A percentile compares a stretch with the other conserved stretches of the same genome.
These are phyloP conservation scores for Linnemannia schmuckeri DNA, from an alignment of 192 early-diverging fungal species.

Conservation along the genomic window DNA sequence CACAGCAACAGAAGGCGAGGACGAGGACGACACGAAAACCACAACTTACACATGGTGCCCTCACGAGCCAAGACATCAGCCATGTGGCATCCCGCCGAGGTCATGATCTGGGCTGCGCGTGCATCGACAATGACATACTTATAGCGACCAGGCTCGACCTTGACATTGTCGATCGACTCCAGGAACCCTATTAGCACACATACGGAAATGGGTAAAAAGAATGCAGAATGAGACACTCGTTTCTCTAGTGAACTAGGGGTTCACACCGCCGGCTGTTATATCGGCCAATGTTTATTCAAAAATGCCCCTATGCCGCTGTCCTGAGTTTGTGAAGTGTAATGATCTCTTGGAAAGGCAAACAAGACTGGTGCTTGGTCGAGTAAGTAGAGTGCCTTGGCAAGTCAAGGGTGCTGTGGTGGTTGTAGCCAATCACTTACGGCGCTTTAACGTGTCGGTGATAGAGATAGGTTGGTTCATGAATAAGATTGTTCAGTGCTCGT, in stretches of 20 bases:
- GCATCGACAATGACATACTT: constrained; percentile 88
- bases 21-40: background rate
- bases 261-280: background rate
- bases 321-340: background rate
- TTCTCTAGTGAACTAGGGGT: background rate
- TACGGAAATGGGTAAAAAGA: background rate
- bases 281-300: background rate
- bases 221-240: background rate
- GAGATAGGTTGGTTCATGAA: constrained; percentile 54
- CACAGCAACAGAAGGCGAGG: background rate
- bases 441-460: constrained; percentile 54
- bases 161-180: constrained; percentile 54
- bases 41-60: constrained; percentile 72
- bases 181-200: constrained; percentile 33
- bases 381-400: background rate
- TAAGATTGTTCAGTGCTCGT: background rate
- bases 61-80: constrained; percentile 71
- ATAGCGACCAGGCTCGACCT: constrained; percentile 73
- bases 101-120: constrained; percentile 76
- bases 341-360: background rate
- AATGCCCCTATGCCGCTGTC: background rate
- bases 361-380: background rate
- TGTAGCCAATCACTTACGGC: constrained; percentile 36
- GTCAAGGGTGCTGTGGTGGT: background rate
- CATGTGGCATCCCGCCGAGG: constrained; percentile 76